Percentiles rank a stretch among this genome's conserved stretches.
Evolutionary conservation across 2,329 filamentous ascomycete genomes (phyloP).

Genomic region (Achaetomium macrosporum): DNA sequence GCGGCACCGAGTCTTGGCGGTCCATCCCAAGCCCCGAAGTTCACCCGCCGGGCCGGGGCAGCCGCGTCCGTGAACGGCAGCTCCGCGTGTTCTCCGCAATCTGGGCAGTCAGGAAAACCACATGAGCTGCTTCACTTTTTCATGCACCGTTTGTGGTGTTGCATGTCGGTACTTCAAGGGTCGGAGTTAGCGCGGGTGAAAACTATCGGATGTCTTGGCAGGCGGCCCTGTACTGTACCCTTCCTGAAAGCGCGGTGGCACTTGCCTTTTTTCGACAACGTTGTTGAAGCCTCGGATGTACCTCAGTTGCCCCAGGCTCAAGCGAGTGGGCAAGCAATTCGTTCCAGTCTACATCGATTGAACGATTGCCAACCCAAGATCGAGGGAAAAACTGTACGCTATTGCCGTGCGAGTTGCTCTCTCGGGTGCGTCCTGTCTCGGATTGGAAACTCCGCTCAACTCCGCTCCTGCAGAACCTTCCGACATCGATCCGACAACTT

Average conservation of each 20-base stretch:
- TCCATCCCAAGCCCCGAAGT: not conserved
- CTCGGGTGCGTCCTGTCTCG: not conserved
- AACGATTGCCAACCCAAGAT: too few relatives aligned
- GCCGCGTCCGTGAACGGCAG: conserved; percentile 3
- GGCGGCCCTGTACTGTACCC: too few relatives aligned
- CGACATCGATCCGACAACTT: not conserved
- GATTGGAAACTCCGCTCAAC: conserved; percentile 10
- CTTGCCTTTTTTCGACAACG: too few relatives aligned
- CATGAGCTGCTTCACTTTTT: conserved; percentile 7
- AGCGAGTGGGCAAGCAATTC: too few relatives aligned
- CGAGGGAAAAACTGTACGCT: not conserved
- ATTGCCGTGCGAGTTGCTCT: not conserved
- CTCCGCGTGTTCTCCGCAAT: not conserved
- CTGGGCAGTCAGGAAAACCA: not conserved
- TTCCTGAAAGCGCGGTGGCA: too few relatives aligned
- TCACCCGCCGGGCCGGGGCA: conserved; percentile 8
- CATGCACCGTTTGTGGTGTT: not conserved
- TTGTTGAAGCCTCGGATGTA: too few relatives aligned
- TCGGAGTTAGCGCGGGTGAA: not conserved
- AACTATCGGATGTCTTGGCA: not conserved
- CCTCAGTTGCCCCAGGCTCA: too few relatives aligned
- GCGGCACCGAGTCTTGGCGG: not conserved
- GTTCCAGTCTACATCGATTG: too few relatives aligned
- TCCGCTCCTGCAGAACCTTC: not conserved
- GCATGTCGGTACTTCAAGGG: not conserved